These are phyloP conservation scores for Lactifluus pinguis DNA, from an alignment of 768 basidiomycete genomes.

Conservation along the genomic window DNA sequence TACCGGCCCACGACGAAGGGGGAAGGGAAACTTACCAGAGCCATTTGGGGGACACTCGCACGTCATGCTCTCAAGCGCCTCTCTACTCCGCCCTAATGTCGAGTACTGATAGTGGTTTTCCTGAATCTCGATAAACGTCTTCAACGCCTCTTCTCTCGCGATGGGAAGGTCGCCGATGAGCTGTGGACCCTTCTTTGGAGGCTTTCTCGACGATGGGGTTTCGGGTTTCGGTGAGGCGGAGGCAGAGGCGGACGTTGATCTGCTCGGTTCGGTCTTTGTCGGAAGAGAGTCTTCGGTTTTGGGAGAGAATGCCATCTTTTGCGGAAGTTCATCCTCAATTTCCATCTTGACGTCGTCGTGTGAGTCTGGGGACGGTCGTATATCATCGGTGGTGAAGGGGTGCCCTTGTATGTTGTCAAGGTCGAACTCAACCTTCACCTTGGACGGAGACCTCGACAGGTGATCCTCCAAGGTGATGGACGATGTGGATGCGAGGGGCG, in stretches of 20 bases:
- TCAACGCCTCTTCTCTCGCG: slow-evolving; percentile 64
- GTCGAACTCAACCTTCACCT: background rate
- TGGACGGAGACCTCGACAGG: slow-evolving; percentile 6
- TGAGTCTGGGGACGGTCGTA: slow-evolving; percentile 24
- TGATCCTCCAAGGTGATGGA: slow-evolving; percentile 14
- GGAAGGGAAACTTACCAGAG: slow-evolving; percentile 41
- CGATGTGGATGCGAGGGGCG: slow-evolving; percentile 12
- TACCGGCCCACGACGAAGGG: slow-evolving; percentile 18
- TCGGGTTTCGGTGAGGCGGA: slow-evolving; percentile 26
- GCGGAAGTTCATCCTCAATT: slow-evolving; percentile 6
- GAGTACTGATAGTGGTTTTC: slow-evolving; percentile 84
- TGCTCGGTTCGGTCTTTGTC: slow-evolving; percentile 25
- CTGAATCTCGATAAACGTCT: slow-evolving; percentile 62
- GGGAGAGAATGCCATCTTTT: slow-evolving; percentile 21
- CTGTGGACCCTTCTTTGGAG: slow-evolving; percentile 38
- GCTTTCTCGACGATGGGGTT: slow-evolving; percentile 14
- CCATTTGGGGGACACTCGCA: slow-evolving; percentile 88
- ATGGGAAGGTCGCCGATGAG: slow-evolving; percentile 75
- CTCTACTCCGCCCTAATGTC: slow-evolving; percentile 77
- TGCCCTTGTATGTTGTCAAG: slow-evolving; percentile 17
- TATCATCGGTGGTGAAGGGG: slow-evolving; percentile 9
- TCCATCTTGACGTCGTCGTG: slow-evolving; percentile 25
- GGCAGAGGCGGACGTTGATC: slow-evolving; percentile 31
- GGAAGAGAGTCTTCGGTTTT: slow-evolving; percentile 25
- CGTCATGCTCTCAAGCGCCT: slow-evolving; percentile 85